Conservation (phyloP, 2,329 filamentous ascomycete genomes). For the Escovopsis sp. region DNA sequence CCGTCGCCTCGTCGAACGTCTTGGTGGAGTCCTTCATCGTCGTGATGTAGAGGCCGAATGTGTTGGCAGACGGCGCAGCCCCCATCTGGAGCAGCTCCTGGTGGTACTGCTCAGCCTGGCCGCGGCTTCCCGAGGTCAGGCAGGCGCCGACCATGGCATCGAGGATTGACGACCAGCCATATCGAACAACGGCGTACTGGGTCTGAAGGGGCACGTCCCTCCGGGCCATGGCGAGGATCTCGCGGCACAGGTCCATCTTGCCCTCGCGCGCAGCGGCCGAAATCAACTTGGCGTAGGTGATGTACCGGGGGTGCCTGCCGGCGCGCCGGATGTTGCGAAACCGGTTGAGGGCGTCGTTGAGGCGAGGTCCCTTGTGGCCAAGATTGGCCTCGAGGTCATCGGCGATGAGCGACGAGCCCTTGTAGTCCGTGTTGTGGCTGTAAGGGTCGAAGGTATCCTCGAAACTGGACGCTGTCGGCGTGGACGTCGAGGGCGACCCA, state of each 20-base stretch:
- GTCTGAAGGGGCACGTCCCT: conserved; percentile 72
- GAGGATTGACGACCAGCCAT: conserved; percentile 91
- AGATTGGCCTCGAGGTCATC: conserved; percentile 74
- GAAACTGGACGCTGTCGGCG: conserved; percentile 43
- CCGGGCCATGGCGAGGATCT: conserved; percentile 80
- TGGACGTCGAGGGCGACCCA: conserved; percentile 37
- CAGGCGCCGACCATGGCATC: conserved; percentile 95
- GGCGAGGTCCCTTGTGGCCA: conserved; percentile 54
- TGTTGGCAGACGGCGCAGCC: conserved; percentile 86
- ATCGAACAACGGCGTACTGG: conserved; percentile 76
- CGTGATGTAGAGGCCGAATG: conserved; percentile 97
- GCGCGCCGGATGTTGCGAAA: conserved; percentile 89
- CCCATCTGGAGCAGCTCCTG: conserved; percentile 86
- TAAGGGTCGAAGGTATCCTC: conserved; percentile 89
- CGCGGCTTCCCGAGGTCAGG: conserved; percentile 67
- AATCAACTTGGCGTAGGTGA: conserved; percentile 93
- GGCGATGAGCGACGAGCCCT: conserved; percentile 79
- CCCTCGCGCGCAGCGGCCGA: conserved; percentile 74
- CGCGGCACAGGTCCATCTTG: conserved; percentile 67
- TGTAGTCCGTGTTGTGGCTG: conserved; percentile 79
- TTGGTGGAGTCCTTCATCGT: conserved; percentile 93
- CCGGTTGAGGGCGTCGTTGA: conserved; percentile 68
- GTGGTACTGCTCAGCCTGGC: conserved; percentile 72
- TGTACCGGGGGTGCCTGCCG: conserved; percentile 84
- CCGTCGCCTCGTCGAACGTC: conserved; percentile 93